phyloP scores from a whole-genome alignment of 2,329 filamentous ascomycete genomes.

The Albophoma yamanashiensis region DNA sequence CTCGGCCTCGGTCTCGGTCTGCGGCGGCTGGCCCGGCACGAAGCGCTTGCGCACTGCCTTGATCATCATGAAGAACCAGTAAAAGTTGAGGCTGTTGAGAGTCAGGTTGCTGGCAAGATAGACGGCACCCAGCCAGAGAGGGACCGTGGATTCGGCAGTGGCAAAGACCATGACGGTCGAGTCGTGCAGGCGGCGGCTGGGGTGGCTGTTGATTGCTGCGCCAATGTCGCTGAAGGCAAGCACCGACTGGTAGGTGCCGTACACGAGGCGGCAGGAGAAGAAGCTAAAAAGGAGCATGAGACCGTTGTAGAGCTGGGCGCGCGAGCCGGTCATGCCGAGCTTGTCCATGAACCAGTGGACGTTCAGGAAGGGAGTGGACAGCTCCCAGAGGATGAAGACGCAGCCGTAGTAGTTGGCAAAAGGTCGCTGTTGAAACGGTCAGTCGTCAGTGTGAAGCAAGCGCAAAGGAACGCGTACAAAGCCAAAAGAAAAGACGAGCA shows the following conservation, averaged over 20 bases:
- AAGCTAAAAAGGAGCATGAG: constrained; percentile 62
- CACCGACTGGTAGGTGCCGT: constrained; percentile 63
- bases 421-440: constrained; percentile 46
- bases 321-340: constrained; percentile 65
- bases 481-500: constrained; percentile 65
- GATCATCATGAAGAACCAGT: constrained; percentile 86
- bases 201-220: constrained; percentile 31
- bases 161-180: constrained; percentile 30
- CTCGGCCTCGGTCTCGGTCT: constrained; percentile 17
- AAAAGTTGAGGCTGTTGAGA: constrained; percentile 68
- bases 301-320: constrained; percentile 67
- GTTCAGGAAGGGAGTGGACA: constrained; percentile 77
- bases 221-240: constrained; percentile 63
- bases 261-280: constrained; percentile 66
- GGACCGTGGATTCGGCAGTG: constrained; percentile 40
- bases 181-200: constrained; percentile 15
- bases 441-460: not conserved
- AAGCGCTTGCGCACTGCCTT: constrained; percentile 69
- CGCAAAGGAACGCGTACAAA: constrained; percentile 49
- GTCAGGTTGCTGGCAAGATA: constrained; percentile 63
- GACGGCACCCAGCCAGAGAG: constrained; percentile 55
- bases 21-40: constrained; percentile 30
- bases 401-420: constrained; percentile 77
- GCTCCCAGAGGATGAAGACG: constrained; percentile 78
- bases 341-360: constrained; percentile 92